Evolutionary conservation across 2,329 filamentous ascomycete species (phyloP).

Genomic region (Corinectria fuckeliana): DNA sequence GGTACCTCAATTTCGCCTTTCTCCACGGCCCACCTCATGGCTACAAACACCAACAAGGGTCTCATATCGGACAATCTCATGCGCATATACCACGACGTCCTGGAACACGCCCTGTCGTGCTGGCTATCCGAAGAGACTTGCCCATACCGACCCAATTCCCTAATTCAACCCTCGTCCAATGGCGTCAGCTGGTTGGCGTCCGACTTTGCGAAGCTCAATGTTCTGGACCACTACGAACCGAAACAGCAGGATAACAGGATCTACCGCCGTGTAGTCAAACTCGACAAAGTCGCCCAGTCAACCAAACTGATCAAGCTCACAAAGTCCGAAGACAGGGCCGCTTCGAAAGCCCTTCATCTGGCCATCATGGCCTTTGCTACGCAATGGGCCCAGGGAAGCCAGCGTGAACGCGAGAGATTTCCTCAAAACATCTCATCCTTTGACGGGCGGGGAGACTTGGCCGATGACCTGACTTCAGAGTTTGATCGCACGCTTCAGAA

Average conservation of each 20-base stretch:
- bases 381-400: conserved; percentile 49
- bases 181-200: conserved; percentile 39
- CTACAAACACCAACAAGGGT: conserved; percentile 36
- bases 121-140: conserved; percentile 62
- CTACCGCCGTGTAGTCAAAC: conserved; percentile 55
- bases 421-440: conserved; percentile 32
- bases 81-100: conserved; percentile 59
- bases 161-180: conserved; percentile 31
- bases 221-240: conserved; percentile 32
- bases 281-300: conserved; percentile 52
- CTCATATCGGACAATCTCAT: conserved; percentile 39
- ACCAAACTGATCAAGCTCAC: conserved; percentile 50
- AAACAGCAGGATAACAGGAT: conserved; percentile 50
- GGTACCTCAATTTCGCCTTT: conserved; percentile 37
- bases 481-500: conserved; percentile 48
- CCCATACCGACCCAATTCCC: conserved; percentile 48
- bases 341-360: conserved; percentile 53
- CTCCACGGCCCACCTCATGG: conserved; percentile 36
- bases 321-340: conserved; percentile 50
- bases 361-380: conserved; percentile 60
- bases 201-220: conserved; percentile 36
- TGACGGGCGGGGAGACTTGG: conserved; percentile 32
- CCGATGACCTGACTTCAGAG: conserved; percentile 40
- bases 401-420: conserved; percentile 37
- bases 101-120: conserved; percentile 60